A percentile compares a stretch with the other conserved stretches of the same genome.
These are phyloP conservation scores for Leccinum pachyderme DNA, from an alignment of 1,284 basidiomycete species.

Conservation along the genomic window DNA sequence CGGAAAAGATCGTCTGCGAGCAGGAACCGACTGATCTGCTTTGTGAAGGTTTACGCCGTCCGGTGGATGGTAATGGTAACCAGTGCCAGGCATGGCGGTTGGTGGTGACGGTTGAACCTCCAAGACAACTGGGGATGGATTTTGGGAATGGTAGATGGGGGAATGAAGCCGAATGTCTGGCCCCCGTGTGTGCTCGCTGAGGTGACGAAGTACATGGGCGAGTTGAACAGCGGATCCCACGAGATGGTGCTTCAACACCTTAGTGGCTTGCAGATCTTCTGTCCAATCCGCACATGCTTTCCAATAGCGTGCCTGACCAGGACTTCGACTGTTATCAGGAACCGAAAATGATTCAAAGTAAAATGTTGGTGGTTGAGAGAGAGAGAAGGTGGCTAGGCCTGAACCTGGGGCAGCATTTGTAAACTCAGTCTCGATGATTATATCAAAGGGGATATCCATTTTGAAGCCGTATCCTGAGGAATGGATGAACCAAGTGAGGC, in stretches of 20 bases:
- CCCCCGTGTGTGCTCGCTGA: conserved; percentile 39
- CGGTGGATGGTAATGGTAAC: conserved; percentile 18
- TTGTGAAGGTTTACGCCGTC: conserved; percentile 10
- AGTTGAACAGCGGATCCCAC: conserved; percentile 64
- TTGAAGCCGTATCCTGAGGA: conserved; percentile 73
- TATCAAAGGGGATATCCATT: conserved; percentile 75
- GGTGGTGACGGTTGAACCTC: conserved; percentile 43
- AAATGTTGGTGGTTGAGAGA: conserved; percentile 65
- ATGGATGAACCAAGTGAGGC: conserved; percentile 74
- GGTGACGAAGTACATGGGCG: conserved; percentile 51
- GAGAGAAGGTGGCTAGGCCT: conserved; percentile 59
- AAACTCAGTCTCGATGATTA: conserved; percentile 58
- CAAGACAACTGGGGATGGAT: conserved; percentile 33
- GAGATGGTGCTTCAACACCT: conserved; percentile 63
- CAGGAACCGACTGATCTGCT: conserved; percentile 5
- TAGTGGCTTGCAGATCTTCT: conserved; percentile 67
- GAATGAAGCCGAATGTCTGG: conserved; percentile 40
- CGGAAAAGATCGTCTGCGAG: conserved; percentile 22
- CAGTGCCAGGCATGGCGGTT: conserved; percentile 17
- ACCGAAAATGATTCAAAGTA: conserved; percentile 52
- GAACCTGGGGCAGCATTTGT: conserved; percentile 52
- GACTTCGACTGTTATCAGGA: conserved; percentile 29
- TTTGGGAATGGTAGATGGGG: conserved; percentile 32
- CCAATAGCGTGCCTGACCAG: conserved; percentile 48
- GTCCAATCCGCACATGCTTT: conserved; percentile 75